Percentiles rank a stretch among this genome's conserved stretches.
Conservation (phyloP, 768 basidiomycete species). For the Boletus subcaerulescens region DNA sequence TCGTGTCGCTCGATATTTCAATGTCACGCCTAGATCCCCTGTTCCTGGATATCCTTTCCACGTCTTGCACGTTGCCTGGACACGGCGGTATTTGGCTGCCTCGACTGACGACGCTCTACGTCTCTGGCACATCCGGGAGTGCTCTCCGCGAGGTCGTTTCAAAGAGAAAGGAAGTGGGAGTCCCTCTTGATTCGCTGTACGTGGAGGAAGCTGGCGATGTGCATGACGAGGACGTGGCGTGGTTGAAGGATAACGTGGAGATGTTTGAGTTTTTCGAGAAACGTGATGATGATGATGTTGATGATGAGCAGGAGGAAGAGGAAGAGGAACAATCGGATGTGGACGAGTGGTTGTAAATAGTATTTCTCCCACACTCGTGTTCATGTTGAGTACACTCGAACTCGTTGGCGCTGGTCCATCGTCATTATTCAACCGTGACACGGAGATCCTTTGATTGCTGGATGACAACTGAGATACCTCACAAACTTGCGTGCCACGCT, state of each 20-base stretch:
- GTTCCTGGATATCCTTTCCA: neutral
- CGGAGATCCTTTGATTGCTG: no score
- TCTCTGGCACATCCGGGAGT: conserved; percentile 38
- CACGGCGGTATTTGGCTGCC: conserved; percentile 40
- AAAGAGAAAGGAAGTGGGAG: neutral
- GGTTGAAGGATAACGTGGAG: neutral
- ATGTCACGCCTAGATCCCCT: neutral
- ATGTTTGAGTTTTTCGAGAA: neutral
- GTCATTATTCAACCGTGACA: no score
- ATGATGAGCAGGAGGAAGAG: no score
- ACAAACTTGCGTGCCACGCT: no score
- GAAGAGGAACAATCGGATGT: no score
- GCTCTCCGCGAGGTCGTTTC: neutral
- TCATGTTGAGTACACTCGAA: no score
- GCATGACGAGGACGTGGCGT: neutral
- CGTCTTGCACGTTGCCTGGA: neutral
- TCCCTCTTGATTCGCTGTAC: neutral
- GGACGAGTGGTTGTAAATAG: no score
- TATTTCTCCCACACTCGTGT: no score
- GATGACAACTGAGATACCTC: no score
- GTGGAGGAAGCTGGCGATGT: neutral
- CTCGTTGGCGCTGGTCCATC: no score
- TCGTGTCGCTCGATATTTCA: conserved; percentile 37
- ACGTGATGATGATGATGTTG: neutral
- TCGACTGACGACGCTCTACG: conserved; percentile 46